These are phyloP conservation scores for Oropetium thomaeum DNA, from an alignment of 176 grass and related monocot genomes.

Conservation along the genomic window DNA sequence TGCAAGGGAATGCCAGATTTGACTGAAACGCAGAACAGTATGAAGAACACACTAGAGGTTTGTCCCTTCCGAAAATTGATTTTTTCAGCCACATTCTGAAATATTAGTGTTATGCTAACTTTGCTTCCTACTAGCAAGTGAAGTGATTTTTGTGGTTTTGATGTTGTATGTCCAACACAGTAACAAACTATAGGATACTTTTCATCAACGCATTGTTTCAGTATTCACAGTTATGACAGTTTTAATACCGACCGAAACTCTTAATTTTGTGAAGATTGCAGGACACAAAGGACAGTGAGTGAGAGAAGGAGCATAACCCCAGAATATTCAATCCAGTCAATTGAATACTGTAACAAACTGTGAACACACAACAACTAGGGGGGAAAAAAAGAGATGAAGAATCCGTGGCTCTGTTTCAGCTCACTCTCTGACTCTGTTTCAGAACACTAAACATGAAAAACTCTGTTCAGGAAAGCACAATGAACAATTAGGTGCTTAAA, in stretches of 20 bases:
- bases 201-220: too few relatives aligned
- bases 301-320: constrained; percentile 3
- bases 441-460: too few relatives aligned
- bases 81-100: neutral
- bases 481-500: too few relatives aligned
- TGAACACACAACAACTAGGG: too few relatives aligned
- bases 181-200: too few relatives aligned
- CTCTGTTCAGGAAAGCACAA: too few relatives aligned
- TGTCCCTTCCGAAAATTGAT: neutral
- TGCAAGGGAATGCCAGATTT: neutral
- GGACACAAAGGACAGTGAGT: constrained; percentile 1
- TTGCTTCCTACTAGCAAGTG: neutral
- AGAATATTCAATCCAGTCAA: constrained; percentile 36
- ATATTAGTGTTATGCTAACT: constrained; percentile 1
- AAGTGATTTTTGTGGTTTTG: neutral
- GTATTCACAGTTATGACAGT: too few relatives aligned
- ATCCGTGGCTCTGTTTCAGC: too few relatives aligned
- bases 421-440: too few relatives aligned
- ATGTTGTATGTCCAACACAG: too few relatives aligned
- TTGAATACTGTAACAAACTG: too few relatives aligned
- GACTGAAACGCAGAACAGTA: neutral
- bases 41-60: neutral
- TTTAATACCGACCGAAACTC: neutral
- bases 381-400: too few relatives aligned
- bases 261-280: constrained; percentile 3